Evolutionary conservation across 495 filamentous ascomycete species (phyloP).

Genomic region (Hyphodiscus hymeniophilus): DNA sequence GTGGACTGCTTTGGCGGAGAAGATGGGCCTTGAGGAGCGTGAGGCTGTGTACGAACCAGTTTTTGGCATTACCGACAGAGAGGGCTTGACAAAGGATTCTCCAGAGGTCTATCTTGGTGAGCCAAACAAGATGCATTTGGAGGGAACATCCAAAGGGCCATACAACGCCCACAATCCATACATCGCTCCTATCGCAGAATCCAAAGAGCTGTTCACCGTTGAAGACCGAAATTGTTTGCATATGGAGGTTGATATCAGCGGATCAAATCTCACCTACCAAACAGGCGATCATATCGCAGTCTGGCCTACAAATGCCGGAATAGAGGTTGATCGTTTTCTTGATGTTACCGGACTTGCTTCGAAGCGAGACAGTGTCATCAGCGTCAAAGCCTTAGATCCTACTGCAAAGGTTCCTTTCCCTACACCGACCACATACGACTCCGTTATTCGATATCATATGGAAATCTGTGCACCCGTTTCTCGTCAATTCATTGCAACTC

Average conservation of each 20-base stretch:
- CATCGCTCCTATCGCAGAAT: conserved; percentile 89
- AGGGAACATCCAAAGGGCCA: conserved; percentile 76
- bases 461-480: conserved; percentile 94
- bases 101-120: conserved; percentile 90
- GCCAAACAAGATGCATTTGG: conserved; percentile 91
- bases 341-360: conserved; percentile 62
- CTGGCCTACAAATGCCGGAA: conserved; percentile 94
- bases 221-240: conserved; percentile 94
- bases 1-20: conserved; percentile 77
- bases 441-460: conserved; percentile 90
- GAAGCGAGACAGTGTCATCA: conserved; percentile 79
- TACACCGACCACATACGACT: conserved; percentile 93
- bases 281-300: conserved; percentile 96
- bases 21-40: conserved; percentile 86
- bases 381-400: conserved; percentile 85
- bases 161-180: conserved; percentile 96
- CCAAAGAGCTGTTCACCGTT: conserved; percentile 81
- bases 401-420: conserved; percentile 98
- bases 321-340: conserved; percentile 87
- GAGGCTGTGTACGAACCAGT: conserved; percentile 94
- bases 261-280: conserved; percentile 81
- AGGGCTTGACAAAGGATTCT: conserved; percentile 65
- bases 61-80: conserved; percentile 73
- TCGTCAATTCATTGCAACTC: conserved; percentile 82
- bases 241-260: conserved; percentile 88